Evolutionary conservation across 768 basidiomycete genomes (phyloP).

Genomic region (Suillus placidus): DNA sequence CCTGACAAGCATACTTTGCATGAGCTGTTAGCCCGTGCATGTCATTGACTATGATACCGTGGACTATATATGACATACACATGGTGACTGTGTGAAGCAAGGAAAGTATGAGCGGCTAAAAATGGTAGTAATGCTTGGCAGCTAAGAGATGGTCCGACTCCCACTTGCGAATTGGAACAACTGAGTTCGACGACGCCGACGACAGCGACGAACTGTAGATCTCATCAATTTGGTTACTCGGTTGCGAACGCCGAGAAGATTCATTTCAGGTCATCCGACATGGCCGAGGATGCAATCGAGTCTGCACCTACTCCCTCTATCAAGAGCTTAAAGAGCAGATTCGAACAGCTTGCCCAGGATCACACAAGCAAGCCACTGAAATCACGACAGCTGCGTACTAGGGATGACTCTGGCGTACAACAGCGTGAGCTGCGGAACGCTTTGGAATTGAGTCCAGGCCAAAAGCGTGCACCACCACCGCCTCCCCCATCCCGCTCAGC

Average conservation of each 20-base stretch:
- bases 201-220: background rate
- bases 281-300: constrained; percentile 43
- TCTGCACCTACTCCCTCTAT: constrained; percentile 62
- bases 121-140: background rate
- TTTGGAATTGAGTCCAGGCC: constrained; percentile 48
- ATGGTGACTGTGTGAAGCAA: no score
- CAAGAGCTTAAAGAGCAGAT: constrained; percentile 67
- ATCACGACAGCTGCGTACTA: background rate
- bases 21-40: no score
- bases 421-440: constrained; percentile 45
- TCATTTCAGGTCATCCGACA: constrained; percentile 2
- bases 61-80: no score
- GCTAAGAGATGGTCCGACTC: background rate
- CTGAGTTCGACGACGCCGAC: background rate
- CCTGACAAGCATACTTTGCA: no score
- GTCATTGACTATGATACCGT: no score
- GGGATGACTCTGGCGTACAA: constrained; percentile 13
- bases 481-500: constrained; percentile 51
- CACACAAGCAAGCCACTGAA: constrained; percentile 26
- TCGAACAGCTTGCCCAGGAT: constrained; percentile 65
- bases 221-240: background rate
- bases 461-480: constrained; percentile 59
- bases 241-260: constrained; percentile 3
- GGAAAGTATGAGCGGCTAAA: background rate
- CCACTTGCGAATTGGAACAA: background rate